Evolutionary conservation across 106 monocot genomes (phyloP), one percentile per base, ranked within the genome.

Genomic region (Acorus calamus): DNA sequence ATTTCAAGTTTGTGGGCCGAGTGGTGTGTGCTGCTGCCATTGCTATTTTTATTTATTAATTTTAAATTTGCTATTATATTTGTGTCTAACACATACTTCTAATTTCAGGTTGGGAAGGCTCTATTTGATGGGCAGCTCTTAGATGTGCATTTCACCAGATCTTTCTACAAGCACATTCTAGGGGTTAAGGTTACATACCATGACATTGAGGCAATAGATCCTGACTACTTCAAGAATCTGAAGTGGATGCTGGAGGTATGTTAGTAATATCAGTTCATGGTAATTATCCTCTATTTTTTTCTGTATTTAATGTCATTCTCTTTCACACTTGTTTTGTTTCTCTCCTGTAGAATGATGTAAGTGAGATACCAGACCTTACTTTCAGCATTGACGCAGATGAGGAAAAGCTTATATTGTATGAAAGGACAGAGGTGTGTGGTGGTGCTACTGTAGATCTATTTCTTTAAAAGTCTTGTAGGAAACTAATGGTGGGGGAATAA

Each of bases 181-280:
- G 96, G 85, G 7, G 84, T 77, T 10, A 96, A 96, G 74, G 96
- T 96, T 46, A 96, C 96, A 9, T 96, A 96, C 65, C 96, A 87
- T 77, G 96, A 96, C 55, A 96, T 96, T 64, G 96, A 96, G 71
- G 96, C 96, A 44, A 84, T 90, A 48, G 96, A 96, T 74, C 96
- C 96, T 77, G 85, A 77, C 75, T 96, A 90, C 64, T 96, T 76
- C 55, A 96, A 81, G 69, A 96, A 96, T 63, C 66, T 96, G 47
- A 96, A 96, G 72, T 96, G 96, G 96, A 80, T 91, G 90, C 96
- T 96, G 66, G 96, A 96, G 96, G 96, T 96, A 59, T 55, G 56
- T 53, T 61, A 28, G 28, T 28, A 28, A 28, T 28, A 28, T 28
- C 28, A 28, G 28, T 28, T 28, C 28, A 1, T 28, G 28, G 28